Evolutionary conservation across 306 rosid species (phyloP), one percentile per base, ranked within the genome.

Genomic region (Sechiopsis laciniata): DNA sequence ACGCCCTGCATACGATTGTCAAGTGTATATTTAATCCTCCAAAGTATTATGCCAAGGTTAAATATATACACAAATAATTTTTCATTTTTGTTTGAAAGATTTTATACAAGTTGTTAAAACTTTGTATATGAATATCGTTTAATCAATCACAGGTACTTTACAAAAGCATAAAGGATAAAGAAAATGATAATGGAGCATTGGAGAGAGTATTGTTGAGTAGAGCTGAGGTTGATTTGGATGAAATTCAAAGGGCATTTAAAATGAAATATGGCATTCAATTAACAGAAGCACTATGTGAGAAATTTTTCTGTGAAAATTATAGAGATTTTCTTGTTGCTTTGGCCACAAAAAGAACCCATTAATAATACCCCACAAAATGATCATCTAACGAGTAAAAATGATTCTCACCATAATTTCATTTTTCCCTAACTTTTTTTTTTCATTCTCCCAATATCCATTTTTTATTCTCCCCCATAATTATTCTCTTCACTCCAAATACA

Each of bases 221-320:
- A 82, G 86, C 85, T 55, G 93, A 84, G 73, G 71, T 83, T 21
- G 93, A 90, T 81, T 76, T 86, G 79, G 87, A 79, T 65, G 91
- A 86, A 61, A 88, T 88, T 67, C 82, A 77, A 80, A 80, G 56
- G 73, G 70, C 66, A 55, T 84, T 83, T 80, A 72, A 80, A 78
- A 79, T 72, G 42, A 85, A 85, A 71, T 85, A 88, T 79, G 85
- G 79, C 5, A 80, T 82, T 67, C 86, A 86, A 71, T 76, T 88
- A 32, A 69, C 6, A 68, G 84, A 86, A 72, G 75, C 79, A 15
- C 75, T 90, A 35, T 42, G 71, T 80, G 89, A 83, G 73, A 53
- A 46, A 62, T 74, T 80, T 80, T 82, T 84, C 11, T 72, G 66
- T 19, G 84, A 87, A 7, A 84, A 80, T 48, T 81, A 79, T 52